phyloP scores from a whole-genome alignment of 2,329 filamentous ascomycete genomes.

The Claviceps pazoutovae region DNA sequence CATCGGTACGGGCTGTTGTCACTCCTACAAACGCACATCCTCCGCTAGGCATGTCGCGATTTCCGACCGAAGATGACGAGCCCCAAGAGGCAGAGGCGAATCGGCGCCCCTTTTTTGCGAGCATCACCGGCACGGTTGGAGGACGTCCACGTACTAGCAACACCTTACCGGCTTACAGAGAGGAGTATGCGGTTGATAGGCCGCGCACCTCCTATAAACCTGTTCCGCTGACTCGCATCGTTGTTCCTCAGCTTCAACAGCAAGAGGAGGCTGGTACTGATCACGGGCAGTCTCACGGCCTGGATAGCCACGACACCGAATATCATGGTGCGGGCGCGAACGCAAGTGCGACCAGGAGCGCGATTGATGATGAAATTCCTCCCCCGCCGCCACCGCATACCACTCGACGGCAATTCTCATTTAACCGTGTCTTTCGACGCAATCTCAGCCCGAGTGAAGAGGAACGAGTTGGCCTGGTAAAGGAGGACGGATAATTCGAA shows the following conservation, averaged over 20 bases:
- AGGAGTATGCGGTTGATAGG: conserved; percentile 26
- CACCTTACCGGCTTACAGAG: conserved; percentile 17
- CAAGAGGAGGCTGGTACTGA: conserved; percentile 28
- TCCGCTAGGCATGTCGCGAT: conserved; percentile 67
- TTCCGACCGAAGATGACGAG: conserved; percentile 54
- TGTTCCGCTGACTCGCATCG: conserved; percentile 48
- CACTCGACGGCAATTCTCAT: conserved; percentile 74
- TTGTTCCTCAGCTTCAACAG: conserved; percentile 32
- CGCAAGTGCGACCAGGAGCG: conserved; percentile 18
- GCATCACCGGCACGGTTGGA: conserved; percentile 40
- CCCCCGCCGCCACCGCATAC: conserved; percentile 44
- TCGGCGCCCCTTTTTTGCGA: conserved; percentile 35
- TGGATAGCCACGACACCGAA: conserved; percentile 28
- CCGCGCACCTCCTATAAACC: conserved; percentile 44
- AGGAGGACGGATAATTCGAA: conserved; percentile 27
- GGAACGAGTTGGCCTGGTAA: conserved; percentile 70
- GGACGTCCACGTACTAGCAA: conserved; percentile 20
- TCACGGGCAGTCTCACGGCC: conserved; percentile 28
- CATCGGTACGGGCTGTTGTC: conserved; percentile 9
- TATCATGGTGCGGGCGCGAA: conserved; percentile 34
- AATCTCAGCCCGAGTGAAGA: conserved; percentile 55
- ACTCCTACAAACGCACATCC: conserved; percentile 18
- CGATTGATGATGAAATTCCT: conserved; percentile 19
- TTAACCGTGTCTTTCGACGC: conserved; percentile 63
- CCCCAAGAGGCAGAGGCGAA: conserved; percentile 34